phyloP scores from a whole-genome alignment of 768 basidiomycete genomes.

The Trametes cinnabarina region DNA sequence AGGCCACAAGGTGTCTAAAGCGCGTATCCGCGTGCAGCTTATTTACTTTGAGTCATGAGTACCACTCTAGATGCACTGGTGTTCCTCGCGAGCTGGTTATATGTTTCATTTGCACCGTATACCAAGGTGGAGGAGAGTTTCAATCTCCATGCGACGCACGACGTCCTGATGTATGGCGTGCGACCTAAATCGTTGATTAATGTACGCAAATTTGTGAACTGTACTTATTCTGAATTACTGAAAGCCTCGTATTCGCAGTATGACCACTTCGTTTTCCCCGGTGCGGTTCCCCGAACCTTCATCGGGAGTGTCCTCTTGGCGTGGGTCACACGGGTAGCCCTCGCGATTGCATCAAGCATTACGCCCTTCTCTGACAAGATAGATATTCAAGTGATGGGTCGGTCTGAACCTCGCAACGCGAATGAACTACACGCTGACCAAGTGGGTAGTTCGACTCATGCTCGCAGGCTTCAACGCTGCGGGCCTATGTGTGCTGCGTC shows the following conservation, averaged over 20 bases:
- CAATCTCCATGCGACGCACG: slow-evolving; percentile 89
- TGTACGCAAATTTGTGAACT: slow-evolving; percentile 39
- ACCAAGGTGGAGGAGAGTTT: slow-evolving; percentile 99
- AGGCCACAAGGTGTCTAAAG: too few relatives aligned
- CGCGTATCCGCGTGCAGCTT: not conserved
- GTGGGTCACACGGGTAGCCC: slow-evolving; percentile 49
- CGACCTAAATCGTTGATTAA: slow-evolving; percentile 40
- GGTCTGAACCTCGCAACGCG: slow-evolving; percentile 17
- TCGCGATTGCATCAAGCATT: slow-evolving; percentile 40
- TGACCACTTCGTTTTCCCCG: slow-evolving; percentile 87
- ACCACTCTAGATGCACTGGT: slow-evolving; percentile 49
- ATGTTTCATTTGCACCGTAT: slow-evolving; percentile 80
- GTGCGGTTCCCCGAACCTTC: slow-evolving; percentile 88
- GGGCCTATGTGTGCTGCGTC: slow-evolving; percentile 60
- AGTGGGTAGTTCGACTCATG: slow-evolving; percentile 61
- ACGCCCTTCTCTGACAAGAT: slow-evolving; percentile 55
- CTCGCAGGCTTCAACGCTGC: slow-evolving; percentile 66
- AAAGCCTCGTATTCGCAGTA: slow-evolving; percentile 47
- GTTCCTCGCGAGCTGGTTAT: slow-evolving; percentile 51
- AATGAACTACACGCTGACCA: not conserved
- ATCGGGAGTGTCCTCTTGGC: slow-evolving; percentile 72
- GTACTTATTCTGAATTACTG: not conserved
- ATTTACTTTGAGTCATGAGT: slow-evolving; percentile 29
- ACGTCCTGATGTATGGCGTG: slow-evolving; percentile 77
- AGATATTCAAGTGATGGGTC: slow-evolving; percentile 70